Evolutionary conservation across 2,329 filamentous ascomycete species (phyloP).

Genomic region (Epichloe hybrida): DNA sequence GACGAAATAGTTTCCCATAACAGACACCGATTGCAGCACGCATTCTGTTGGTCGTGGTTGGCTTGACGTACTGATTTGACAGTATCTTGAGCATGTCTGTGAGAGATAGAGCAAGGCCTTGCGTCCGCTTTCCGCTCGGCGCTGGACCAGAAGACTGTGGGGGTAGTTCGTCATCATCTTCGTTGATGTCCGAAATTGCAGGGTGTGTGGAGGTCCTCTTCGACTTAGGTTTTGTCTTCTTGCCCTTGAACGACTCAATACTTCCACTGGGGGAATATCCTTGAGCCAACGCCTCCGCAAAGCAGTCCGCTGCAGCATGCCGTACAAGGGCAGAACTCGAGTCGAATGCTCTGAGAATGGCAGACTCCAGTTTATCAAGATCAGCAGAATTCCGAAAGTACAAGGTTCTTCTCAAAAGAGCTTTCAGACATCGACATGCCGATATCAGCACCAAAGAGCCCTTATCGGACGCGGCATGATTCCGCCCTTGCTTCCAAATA

Average conservation of each 20-base stretch:
- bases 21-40: constrained; percentile 77
- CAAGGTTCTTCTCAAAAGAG: constrained; percentile 55
- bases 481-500: constrained; percentile 83
- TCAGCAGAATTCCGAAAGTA: constrained; percentile 84
- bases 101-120: constrained; percentile 61
- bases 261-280: constrained; percentile 46
- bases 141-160: constrained; percentile 61
- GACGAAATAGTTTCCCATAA: constrained; percentile 68
- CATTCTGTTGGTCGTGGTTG: constrained; percentile 64
- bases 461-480: constrained; percentile 65
- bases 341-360: constrained; percentile 78
- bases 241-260: constrained; percentile 44
- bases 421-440: constrained; percentile 66
- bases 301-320: constrained; percentile 72
- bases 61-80: constrained; percentile 65
- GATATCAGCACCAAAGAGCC: constrained; percentile 65
- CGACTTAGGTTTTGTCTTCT: constrained; percentile 51
- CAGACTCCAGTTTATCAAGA: constrained; percentile 75
- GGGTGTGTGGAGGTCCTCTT: constrained; percentile 48
- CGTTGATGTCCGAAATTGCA: constrained; percentile 30
- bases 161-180: constrained; percentile 62
- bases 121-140: constrained; percentile 52
- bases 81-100: constrained; percentile 66
- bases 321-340: constrained; percentile 61
- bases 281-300: constrained; percentile 73